These are phyloP conservation scores for Musa schizocarpa DNA, from an alignment of 176 grass and related monocot species.

Conservation along the genomic window DNA sequence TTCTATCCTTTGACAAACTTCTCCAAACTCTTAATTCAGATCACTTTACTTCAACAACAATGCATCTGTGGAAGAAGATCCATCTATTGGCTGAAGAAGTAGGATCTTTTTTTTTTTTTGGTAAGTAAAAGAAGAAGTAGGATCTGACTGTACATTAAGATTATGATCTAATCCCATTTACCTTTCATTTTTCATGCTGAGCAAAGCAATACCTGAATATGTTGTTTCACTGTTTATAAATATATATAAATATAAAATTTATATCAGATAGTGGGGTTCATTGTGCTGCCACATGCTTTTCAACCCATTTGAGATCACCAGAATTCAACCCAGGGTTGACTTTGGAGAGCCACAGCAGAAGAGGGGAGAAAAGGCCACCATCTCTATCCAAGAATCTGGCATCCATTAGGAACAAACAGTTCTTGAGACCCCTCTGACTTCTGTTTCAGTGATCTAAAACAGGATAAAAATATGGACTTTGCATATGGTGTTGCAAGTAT, in stretches of 20 bases:
- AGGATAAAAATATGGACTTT: neutral
- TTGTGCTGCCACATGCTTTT: constrained; percentile 21
- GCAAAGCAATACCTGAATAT: constrained; percentile 14
- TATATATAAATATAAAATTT: constrained; percentile 1
- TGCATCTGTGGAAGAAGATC: no score
- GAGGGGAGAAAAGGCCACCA: constrained; percentile 12
- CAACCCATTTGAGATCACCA: constrained; percentile 16
- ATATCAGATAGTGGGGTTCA: constrained; percentile 6
- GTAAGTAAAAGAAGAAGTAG: no score
- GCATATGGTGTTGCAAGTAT: no score
- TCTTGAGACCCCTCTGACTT: neutral
- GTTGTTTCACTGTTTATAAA: neutral
- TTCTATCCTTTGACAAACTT: no score
- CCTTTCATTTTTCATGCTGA: constrained; percentile 14
- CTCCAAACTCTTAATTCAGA: no score
- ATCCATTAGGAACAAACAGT: constrained; percentile 1
- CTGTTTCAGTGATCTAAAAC: constrained; percentile 14
- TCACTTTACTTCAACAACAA: no score
- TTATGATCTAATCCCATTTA: neutral
- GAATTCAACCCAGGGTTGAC: constrained; percentile 26
- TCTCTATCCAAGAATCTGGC: constrained; percentile 17
- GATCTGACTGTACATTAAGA: no score
- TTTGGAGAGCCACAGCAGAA: neutral
- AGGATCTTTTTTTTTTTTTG: no score
- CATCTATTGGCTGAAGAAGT: no score